These are phyloP conservation scores for Lachancea dasiensis DNA, from an alignment of 805 yeast species.

Conservation along the genomic window DNA sequence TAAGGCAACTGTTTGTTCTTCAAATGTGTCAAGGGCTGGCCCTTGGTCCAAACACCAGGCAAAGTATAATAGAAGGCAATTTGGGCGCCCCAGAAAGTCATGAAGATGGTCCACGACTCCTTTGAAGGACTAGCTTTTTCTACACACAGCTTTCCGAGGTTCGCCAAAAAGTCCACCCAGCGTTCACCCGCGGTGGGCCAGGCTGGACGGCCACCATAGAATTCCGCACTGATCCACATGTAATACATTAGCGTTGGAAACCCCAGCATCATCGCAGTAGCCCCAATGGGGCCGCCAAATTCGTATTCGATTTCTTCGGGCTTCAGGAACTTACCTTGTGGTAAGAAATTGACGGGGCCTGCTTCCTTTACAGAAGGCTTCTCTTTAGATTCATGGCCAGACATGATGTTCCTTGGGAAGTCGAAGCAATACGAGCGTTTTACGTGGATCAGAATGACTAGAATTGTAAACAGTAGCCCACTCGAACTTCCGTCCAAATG, in stretches of 20 bases:
- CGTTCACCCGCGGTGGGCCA: slow-evolving; percentile 57
- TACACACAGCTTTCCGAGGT: slow-evolving; percentile 40
- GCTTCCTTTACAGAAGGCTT: neutral
- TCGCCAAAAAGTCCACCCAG: slow-evolving; percentile 44
- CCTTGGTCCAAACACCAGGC: slow-evolving; percentile 94
- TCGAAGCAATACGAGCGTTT: too few relatives aligned
- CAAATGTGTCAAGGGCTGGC: slow-evolving; percentile 84
- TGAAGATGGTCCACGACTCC: slow-evolving; percentile 64
- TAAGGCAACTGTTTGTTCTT: slow-evolving; percentile 79
- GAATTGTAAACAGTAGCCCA: too few relatives aligned
- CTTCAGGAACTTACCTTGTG: slow-evolving; percentile 37
- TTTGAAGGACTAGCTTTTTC: slow-evolving; percentile 54
- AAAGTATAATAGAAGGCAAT: slow-evolving; percentile 68
- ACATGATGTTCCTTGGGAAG: too few relatives aligned
- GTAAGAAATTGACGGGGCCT: slow-evolving; percentile 22
- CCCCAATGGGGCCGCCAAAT: slow-evolving; percentile 92
- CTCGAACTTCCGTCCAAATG: too few relatives aligned
- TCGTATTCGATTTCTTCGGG: slow-evolving; percentile 67
- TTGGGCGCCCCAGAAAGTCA: slow-evolving; percentile 64
- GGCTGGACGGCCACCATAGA: slow-evolving; percentile 69
- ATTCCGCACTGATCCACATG: slow-evolving; percentile 88
- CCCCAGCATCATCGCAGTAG: slow-evolving; percentile 82
- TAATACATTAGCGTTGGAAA: slow-evolving; percentile 94
- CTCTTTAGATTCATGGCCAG: too few relatives aligned
- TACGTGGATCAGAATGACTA: too few relatives aligned